phyloP scores from a whole-genome alignment of 495 filamentous ascomycete species.

The Tuber magnatum region DNA sequence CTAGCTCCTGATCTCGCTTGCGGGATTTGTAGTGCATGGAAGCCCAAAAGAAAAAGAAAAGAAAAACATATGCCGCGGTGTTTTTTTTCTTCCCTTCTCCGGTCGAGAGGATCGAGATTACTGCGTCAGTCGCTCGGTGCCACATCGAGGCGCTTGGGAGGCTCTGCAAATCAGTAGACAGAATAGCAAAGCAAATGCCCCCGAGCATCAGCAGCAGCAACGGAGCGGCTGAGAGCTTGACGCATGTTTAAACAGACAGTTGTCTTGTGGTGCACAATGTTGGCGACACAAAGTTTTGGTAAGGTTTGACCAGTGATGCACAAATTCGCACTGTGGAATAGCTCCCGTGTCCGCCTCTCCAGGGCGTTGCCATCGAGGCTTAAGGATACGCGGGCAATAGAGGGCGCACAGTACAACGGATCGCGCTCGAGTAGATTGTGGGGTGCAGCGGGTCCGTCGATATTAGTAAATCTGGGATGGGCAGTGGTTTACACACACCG shows the following conservation, averaged over 20 bases:
- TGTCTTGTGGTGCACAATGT: not conserved
- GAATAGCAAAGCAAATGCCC: not conserved
- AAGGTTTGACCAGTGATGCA: not conserved
- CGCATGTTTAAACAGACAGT: not conserved
- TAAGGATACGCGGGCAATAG: not conserved
- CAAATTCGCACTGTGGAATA: not conserved
- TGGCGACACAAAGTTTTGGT: not conserved
- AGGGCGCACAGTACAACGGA: not conserved
- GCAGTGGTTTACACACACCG: not conserved
- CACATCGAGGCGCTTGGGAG: not conserved
- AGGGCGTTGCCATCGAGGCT: not conserved
- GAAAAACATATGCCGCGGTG: not conserved
- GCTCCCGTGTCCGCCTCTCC: not conserved
- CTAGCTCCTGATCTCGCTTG: not conserved
- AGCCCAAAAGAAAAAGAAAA: not conserved
- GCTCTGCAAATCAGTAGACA: conserved; percentile 1
- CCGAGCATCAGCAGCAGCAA: not conserved
- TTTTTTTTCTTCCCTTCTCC: not conserved
- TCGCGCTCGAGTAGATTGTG: not conserved
- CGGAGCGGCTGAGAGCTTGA: not conserved
- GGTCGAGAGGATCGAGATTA: not conserved
- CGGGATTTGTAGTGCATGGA: not conserved
- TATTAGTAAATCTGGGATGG: not conserved
- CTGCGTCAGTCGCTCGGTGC: not conserved
- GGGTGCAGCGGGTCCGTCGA: not conserved